Base-by-base conservation (phyloP, 169 alveolate species). In the Pseudocohnilembus persalinus region DNA sequence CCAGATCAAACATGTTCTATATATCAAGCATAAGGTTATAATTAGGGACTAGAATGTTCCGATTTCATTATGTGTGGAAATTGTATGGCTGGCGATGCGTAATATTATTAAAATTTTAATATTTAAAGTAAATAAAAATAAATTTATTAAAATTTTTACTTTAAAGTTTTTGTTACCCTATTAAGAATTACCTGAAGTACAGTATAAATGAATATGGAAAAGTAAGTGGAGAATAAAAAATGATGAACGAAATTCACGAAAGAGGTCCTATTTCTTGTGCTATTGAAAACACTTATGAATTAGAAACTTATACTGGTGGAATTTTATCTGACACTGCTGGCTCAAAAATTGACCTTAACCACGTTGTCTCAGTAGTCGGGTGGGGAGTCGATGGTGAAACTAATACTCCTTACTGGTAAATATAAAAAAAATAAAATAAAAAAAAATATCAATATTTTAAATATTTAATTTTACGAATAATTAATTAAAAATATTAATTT, bases 291-390 rank as follows among this genome's bases (percentile, higher is more conserved):
- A 64, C 90, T 83, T 83, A 73, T 11, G 83, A 76, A 31, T 79
- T 91, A 65, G 27, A 75, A 24, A 83, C 77, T 35, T 91, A 88
- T 81, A 85, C 88, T 33, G 90, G 92, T 20, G 82, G 89, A 32
- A 81, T 89, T 73, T 89, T 82, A 29, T 80, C 34, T 27, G 90
- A 89, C 82, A 85, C 80, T 24, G 83, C 88, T 35, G 83, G 74
- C 15, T 35, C 32, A 11, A 74, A 29, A 1, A n/a, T n/a, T n/a
- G 85, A 82, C 32, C 30, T 32, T 29, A n/a, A 95, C 74, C 98
- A 95, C 88, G 98, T 95, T 65, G 98, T 96, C 32, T 93, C 95
- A 76, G 93, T 89, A 33, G 98, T 94, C 33, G 98, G 98, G 31
- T 96, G 95, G 87, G 96, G 96, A 76, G 88, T 88, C 76, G 95